Conservation (phyloP, 345 rosid species). For the Citrus inodora region DNA sequence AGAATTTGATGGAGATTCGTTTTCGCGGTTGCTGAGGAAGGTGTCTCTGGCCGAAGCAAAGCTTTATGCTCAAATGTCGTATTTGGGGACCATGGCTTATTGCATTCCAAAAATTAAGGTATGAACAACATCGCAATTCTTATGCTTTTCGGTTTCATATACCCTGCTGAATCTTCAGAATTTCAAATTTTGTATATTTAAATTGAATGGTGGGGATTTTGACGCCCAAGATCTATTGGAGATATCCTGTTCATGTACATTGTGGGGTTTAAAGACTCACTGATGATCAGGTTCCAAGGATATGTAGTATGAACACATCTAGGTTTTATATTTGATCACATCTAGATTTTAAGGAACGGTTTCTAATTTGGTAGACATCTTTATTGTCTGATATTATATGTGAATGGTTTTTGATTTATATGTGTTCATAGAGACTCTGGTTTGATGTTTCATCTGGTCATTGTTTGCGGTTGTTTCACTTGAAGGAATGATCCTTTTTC, state of each 20-base stretch:
- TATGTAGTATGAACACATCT: not conserved
- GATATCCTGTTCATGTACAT: not conserved
- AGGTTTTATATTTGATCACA: not conserved
- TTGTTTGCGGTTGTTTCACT: not conserved
- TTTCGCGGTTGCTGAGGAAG: slow-evolving; percentile 64
- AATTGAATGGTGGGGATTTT: not conserved
- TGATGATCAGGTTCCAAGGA: not conserved
- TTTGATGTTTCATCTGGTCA: slow-evolving; percentile 4
- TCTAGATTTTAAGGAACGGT: not conserved
- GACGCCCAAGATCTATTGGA: not conserved
- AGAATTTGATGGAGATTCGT: slow-evolving; percentile 62
- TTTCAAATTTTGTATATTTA: not conserved
- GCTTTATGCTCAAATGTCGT: slow-evolving; percentile 74
- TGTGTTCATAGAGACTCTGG: not conserved
- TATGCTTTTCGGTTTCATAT: too few species aligned
- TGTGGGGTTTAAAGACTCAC: not conserved
- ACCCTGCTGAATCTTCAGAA: not conserved
- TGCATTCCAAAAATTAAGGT: slow-evolving; percentile 75
- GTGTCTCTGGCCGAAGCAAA: slow-evolving; percentile 65
- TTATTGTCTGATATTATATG: not conserved
- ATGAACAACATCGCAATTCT: not conserved
- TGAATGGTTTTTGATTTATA: not conserved
- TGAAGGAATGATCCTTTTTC: not conserved
- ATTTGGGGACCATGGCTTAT: slow-evolving; percentile 78
- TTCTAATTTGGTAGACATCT: not conserved